A percentile compares a stretch with the other conserved stretches of the same genome.
Conservation (phyloP, 495 filamentous ascomycete species). For the Hypoxylon subgilvum region DNA sequence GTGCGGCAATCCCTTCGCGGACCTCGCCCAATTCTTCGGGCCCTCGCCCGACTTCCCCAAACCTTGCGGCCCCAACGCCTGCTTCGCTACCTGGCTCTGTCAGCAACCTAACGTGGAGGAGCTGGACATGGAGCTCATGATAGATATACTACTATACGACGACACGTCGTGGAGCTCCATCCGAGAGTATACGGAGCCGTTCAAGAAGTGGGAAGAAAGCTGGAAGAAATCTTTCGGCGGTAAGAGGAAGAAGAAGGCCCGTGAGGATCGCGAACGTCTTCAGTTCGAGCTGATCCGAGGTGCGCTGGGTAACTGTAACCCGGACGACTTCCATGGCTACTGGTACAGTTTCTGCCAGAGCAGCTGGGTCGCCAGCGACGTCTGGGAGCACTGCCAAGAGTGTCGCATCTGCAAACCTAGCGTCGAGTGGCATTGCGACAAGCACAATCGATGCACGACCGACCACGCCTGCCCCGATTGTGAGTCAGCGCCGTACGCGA, state of each 20-base stretch:
- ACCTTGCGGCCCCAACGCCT: slow-evolving; percentile 38
- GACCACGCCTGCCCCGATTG: slow-evolving; percentile 38
- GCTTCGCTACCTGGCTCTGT: slow-evolving; percentile 42
- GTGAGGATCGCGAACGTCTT: slow-evolving; percentile 39
- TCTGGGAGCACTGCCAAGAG: slow-evolving; percentile 39
- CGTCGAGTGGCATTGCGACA: slow-evolving; percentile 41
- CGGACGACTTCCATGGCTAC: slow-evolving; percentile 37
- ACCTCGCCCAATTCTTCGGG: slow-evolving; percentile 41
- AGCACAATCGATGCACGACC: slow-evolving; percentile 36
- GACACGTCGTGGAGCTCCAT: slow-evolving; percentile 39
- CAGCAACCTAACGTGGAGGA: slow-evolving; percentile 42
- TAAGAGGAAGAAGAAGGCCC: slow-evolving; percentile 39
- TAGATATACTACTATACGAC: slow-evolving; percentile 42
- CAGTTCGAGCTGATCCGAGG: slow-evolving; percentile 41
- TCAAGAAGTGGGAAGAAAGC: slow-evolving; percentile 39
- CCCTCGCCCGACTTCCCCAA: slow-evolving; percentile 30
- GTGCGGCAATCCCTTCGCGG: slow-evolving; percentile 39
- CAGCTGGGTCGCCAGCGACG: slow-evolving; percentile 30
- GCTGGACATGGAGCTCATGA: slow-evolving; percentile 40
- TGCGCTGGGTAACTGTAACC: slow-evolving; percentile 34
- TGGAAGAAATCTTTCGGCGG: slow-evolving; percentile 37
- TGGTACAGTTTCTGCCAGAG: slow-evolving; percentile 42
- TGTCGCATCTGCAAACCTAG: slow-evolving; percentile 37
- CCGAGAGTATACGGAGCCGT: slow-evolving; percentile 35
- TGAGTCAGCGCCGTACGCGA: slow-evolving; percentile 22